phyloP scores from a whole-genome alignment of 2,329 filamentous ascomycete genomes.

The Taxawa tesnikishii region DNA sequence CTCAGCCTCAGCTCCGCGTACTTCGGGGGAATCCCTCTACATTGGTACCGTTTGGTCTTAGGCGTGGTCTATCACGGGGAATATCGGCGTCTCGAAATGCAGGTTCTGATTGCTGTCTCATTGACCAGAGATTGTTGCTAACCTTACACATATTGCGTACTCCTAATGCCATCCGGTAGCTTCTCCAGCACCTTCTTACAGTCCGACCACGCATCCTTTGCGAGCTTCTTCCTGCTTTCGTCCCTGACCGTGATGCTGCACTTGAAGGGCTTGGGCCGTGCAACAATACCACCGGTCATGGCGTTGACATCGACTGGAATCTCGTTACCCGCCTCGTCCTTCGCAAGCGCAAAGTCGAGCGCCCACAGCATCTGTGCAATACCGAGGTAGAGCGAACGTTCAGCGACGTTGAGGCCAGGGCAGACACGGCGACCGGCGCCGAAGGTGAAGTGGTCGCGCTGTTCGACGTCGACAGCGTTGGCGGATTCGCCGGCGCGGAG shows the following conservation, averaged over 20 bases:
- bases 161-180: not conserved
- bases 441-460: constrained; percentile 23
- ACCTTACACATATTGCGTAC: not conserved
- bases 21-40: no score
- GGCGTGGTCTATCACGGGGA: no score
- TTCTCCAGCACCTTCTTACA: not conserved
- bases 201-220: not conserved
- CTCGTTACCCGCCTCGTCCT: constrained; percentile 17
- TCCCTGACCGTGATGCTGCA: not conserved
- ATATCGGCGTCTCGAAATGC: no score
- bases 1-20: no score
- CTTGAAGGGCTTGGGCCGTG: not conserved
- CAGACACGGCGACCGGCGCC: constrained; percentile 23
- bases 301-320: constrained; percentile 27
- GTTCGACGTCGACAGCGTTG: constrained; percentile 17
- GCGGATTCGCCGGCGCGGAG: constrained; percentile 20
- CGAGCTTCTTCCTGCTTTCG: not conserved
- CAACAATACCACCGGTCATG: not conserved
- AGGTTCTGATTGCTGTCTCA: no score
- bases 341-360: constrained; percentile 15
- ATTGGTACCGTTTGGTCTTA: no score
- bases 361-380: constrained; percentile 23
- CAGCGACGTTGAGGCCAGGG: constrained; percentile 23
- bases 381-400: constrained; percentile 23
- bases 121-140: no score